Conservation (phyloP, 805 yeast species). For the Metschnikowia koreensis region DNA sequence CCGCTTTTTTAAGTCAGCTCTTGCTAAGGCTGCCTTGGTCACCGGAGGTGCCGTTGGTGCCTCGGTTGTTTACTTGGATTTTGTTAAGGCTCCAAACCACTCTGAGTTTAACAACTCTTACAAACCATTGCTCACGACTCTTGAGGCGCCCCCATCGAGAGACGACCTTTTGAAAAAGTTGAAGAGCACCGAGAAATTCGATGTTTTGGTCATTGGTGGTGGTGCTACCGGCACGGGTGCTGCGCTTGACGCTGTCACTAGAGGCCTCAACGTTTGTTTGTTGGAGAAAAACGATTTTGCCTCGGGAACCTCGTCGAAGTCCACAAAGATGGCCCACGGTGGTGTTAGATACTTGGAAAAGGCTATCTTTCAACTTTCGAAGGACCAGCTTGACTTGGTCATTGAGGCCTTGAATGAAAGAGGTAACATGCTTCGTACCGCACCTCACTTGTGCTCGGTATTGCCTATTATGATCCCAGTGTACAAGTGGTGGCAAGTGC, state of each 20-base stretch:
- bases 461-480: conserved; percentile 96
- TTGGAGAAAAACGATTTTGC: conserved; percentile 90
- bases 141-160: conserved; percentile 56
- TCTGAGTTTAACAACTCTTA: conserved; percentile 27
- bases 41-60: conserved; percentile 36
- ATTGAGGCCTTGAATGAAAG: conserved; percentile 88
- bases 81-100: conserved; percentile 33
- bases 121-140: conserved; percentile 44
- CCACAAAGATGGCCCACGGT: conserved; percentile 96
- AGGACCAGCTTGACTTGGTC: conserved; percentile 84
- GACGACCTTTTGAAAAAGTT: conserved; percentile 44
- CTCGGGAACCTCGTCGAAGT: conserved; percentile 87
- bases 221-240: conserved; percentile 96
- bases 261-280: conserved; percentile 87
- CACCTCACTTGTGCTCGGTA: conserved; percentile 84
- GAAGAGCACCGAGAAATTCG: conserved; percentile 50
- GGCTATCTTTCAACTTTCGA: conserved; percentile 89
- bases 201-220: conserved; percentile 88
- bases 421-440: conserved; percentile 80
- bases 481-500: conserved; percentile 93
- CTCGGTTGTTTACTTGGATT: conserved; percentile 40
- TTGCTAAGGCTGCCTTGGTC: conserved; percentile 32
- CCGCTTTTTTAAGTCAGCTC: conserved; percentile 20
- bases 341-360: conserved; percentile 95
- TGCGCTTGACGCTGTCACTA: conserved; percentile 85